These are phyloP conservation scores for Letharia lupina DNA, from an alignment of 495 filamentous ascomycete genomes.

Conservation along the genomic window DNA sequence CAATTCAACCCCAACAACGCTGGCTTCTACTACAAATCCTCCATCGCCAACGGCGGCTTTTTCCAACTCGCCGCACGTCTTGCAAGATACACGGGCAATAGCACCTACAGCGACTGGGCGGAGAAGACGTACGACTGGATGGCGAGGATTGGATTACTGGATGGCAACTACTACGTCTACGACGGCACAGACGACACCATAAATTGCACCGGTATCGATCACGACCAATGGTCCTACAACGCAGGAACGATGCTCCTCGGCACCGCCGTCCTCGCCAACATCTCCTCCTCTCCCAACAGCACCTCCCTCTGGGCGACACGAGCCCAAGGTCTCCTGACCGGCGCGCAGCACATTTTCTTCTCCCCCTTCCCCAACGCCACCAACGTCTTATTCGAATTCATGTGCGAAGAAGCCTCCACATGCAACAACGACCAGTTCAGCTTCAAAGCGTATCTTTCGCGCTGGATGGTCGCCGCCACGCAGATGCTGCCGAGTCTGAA, in stretches of 20 bases:
- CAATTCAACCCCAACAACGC: slow-evolving; percentile 74
- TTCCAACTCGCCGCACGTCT: slow-evolving; percentile 71
- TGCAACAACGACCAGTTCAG: slow-evolving; percentile 65
- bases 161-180: slow-evolving; percentile 46
- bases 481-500: slow-evolving; percentile 57
- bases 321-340: slow-evolving; percentile 46
- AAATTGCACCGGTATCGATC: slow-evolving; percentile 52
- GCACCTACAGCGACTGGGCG: slow-evolving; percentile 70
- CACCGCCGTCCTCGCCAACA: slow-evolving; percentile 72
- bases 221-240: slow-evolving; percentile 70
- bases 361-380: slow-evolving; percentile 25
- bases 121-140: slow-evolving; percentile 66
- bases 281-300: slow-evolving; percentile 11
- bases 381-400: slow-evolving; percentile 55
- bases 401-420: slow-evolving; percentile 55
- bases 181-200: slow-evolving; percentile 54
- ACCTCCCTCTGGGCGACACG: slow-evolving; percentile 47
- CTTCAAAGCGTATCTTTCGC: slow-evolving; percentile 69
- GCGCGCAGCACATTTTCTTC: slow-evolving; percentile 49
- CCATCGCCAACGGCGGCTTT: slow-evolving; percentile 68
- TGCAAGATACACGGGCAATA: slow-evolving; percentile 64
- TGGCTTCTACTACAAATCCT: slow-evolving; percentile 76
- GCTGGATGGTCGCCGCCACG: slow-evolving; percentile 58
- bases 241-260: slow-evolving; percentile 66
- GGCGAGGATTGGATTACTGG: slow-evolving; percentile 45